A percentile compares a stretch with the other conserved stretches of the same genome.
phyloP scores from a whole-genome alignment of 495 filamentous ascomycete genomes.

The Mytilinidion resinicola region DNA sequence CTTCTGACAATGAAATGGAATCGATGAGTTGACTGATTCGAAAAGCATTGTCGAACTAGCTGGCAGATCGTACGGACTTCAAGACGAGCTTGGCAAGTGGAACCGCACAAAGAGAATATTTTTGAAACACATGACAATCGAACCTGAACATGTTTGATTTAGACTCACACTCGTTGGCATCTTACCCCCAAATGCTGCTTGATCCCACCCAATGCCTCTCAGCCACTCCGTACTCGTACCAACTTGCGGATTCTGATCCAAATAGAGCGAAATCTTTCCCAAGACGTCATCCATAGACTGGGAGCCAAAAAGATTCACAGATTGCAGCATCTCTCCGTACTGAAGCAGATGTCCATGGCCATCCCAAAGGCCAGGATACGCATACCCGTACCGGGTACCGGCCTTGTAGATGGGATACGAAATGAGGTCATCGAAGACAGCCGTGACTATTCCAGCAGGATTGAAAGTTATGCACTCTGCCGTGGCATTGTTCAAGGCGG shows the following conservation, averaged over 20 bases:
- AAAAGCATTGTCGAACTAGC: too few species aligned
- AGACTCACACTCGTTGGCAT: conserved; percentile 56
- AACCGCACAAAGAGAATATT: neutral
- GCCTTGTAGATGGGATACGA: neutral
- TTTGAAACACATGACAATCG: too few species aligned
- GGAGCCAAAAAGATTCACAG: conserved; percentile 53
- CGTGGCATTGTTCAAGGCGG: conserved; percentile 17
- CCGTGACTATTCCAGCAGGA: neutral
- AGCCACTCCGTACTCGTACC: conserved; percentile 50
- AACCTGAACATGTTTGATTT: neutral
- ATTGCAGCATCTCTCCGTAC: conserved; percentile 59
- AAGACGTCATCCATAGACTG: conserved; percentile 45
- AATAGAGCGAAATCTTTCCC: conserved; percentile 42
- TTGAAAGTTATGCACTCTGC: conserved; percentile 43
- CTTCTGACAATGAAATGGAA: neutral
- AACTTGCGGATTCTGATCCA: conserved; percentile 34
- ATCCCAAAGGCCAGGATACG: conserved; percentile 58
- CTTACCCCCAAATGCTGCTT: conserved; percentile 47
- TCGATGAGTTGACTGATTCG: too few species aligned
- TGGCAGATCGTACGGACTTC: too few species aligned
- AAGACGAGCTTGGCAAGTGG: neutral
- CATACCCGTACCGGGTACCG: conserved; percentile 34
- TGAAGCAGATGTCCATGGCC: conserved; percentile 57
- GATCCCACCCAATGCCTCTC: conserved; percentile 61
- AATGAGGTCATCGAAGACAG: conserved; percentile 18